Evolutionary conservation across 441 rosid species (phyloP).

Genomic region (Gossypium davidsonii): DNA sequence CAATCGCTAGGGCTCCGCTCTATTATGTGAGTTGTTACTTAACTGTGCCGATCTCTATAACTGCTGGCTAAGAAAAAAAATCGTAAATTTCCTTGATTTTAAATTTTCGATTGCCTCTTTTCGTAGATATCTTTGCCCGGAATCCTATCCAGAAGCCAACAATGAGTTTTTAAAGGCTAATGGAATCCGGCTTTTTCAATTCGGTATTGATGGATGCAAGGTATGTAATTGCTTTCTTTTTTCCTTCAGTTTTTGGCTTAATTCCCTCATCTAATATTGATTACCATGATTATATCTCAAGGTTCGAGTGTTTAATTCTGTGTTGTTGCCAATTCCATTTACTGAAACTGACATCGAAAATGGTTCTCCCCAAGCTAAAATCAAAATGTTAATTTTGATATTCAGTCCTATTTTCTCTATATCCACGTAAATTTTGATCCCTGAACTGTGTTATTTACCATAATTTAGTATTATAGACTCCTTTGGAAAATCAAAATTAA

Average conservation of each 20-base stretch:
- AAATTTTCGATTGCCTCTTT: neutral
- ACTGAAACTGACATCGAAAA: neutral
- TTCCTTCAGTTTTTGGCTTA: neutral
- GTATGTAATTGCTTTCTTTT: slow-evolving; percentile 14
- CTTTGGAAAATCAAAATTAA: neutral
- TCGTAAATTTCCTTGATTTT: neutral
- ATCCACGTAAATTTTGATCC: neutral
- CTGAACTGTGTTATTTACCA: neutral
- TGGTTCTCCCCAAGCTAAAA: neutral
- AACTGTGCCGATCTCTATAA: neutral
- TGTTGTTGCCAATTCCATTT: neutral
- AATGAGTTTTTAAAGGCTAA: slow-evolving; percentile 43
- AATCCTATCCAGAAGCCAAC: slow-evolving; percentile 47
- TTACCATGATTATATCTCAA: neutral
- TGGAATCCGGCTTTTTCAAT: slow-evolving; percentile 46
- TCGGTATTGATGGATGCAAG: slow-evolving; percentile 58
- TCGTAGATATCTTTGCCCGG: slow-evolving; percentile 50
- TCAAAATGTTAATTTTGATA: neutral
- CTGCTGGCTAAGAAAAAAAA: neutral
- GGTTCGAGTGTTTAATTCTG: neutral
- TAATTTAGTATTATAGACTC: neutral
- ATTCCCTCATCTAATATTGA: neutral
- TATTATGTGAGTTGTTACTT: slow-evolving; percentile 32
- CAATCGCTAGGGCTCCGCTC: slow-evolving; percentile 47
- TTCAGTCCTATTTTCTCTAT: neutral